Conservation (phyloP, 108 stramenopile species). For the Cyclotella distinguenda region DNA sequence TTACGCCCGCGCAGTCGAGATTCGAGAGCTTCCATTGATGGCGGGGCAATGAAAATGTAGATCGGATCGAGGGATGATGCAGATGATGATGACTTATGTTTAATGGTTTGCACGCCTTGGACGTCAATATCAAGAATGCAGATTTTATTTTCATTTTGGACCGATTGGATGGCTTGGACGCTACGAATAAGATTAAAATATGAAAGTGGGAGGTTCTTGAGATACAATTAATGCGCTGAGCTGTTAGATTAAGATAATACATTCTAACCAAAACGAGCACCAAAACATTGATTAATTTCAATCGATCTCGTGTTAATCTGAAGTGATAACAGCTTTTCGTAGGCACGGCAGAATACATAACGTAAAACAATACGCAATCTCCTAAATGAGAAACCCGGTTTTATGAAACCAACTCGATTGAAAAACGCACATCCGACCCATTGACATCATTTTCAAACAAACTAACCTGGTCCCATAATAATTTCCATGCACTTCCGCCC, state of each 20-base stretch:
- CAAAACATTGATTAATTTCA: no score
- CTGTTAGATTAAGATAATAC: background rate
- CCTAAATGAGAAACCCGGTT: no score
- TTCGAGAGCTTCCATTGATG: slow-evolving; percentile 88
- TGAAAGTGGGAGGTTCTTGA: background rate
- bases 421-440: no score
- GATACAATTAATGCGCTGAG: background rate
- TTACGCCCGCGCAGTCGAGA: slow-evolving; percentile 82
- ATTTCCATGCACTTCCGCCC: slow-evolving; percentile 93
- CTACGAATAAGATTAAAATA: slow-evolving; percentile 14
- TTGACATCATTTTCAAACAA: no score
- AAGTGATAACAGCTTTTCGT: no score
- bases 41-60: slow-evolving; percentile 90
- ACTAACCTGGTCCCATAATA: slow-evolving; percentile 87
- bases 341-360: no score
- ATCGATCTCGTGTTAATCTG: no score
- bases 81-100: slow-evolving; percentile 16
- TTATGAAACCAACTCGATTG: no score
- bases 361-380: no score
- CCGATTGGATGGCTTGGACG: slow-evolving; percentile 77
- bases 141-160: slow-evolving; percentile 76
- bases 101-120: slow-evolving; percentile 76
- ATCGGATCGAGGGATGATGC: slow-evolving; percentile 33
- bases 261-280: no score
- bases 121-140: slow-evolving; percentile 96